Percentiles rank a stretch among this genome's conserved stretches.
Conservation (phyloP, 768 basidiomycete genomes). For the Tulasnella sp. region DNA sequence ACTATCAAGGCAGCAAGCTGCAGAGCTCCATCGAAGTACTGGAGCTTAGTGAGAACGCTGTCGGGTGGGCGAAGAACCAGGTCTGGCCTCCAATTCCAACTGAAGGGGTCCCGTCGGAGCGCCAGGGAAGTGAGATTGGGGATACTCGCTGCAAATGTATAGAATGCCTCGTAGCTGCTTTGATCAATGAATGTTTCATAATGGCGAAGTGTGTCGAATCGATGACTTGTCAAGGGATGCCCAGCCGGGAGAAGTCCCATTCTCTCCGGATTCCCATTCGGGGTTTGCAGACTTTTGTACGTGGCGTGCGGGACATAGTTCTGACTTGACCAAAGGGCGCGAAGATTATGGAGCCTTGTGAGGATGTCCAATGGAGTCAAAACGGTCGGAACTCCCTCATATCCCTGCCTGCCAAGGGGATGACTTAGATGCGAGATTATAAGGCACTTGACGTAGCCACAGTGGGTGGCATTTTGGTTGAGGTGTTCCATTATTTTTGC, state of each 20-base stretch:
- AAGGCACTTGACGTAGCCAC: neutral
- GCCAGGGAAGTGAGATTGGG: neutral
- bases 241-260: neutral
- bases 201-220: neutral
- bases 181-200: neutral
- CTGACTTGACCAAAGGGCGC: neutral
- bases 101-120: neutral
- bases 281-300: neutral
- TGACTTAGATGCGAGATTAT: neutral
- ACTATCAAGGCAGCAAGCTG: neutral
- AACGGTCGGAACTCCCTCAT: neutral
- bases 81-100: neutral
- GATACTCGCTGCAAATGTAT: neutral
- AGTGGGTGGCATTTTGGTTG: neutral
- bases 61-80: neutral
- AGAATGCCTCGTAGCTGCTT: neutral
- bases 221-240: neutral
- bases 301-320: neutral
- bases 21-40: neutral
- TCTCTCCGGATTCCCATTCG: neutral
- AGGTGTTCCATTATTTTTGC: neutral
- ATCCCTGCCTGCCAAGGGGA: neutral
- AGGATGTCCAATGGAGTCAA: neutral
- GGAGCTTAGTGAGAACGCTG: neutral
- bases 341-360: neutral